Base-by-base conservation (phyloP, 305 asterid genomes). In the Ajuga reptans region DNA sequence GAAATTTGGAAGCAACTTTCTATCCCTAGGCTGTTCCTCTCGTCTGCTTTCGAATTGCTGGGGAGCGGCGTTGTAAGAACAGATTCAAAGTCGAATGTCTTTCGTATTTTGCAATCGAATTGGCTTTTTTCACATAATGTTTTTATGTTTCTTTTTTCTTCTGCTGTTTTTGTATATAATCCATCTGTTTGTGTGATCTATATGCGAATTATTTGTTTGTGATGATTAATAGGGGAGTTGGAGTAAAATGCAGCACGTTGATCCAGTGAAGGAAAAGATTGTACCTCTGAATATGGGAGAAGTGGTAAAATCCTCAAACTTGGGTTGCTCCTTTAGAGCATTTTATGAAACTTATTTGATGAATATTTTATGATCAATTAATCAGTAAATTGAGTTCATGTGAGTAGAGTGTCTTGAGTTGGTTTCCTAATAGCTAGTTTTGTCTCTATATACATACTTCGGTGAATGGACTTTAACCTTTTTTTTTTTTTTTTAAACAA, bases 161-260 rank as follows among this genome's bases (percentile, higher is more conserved):
- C 27, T 39, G 45, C 8, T 39, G 45, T 27, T 6, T 39, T 45
- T 46, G 11, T 14, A 3, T 67, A 4, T 52, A 21, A 12, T 61
- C 17, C 29, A 47, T 41, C 62, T 46, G 5, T 71, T 41, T 50
- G 11, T 37, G 54, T 34, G 33, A 33, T 41, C 21, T 31, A 21
- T 31, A 1, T 16, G 47, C 58, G 16, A 52, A 46, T 18, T 69
- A 3, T 45, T 2, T 45, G 12, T 53, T 12, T 50, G 77, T 54
- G 57, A 12, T 78, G 65, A 27, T n/a, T 47, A 43, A 50, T 51
- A 59, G 80, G 72, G 54, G 55, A 43, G 11, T 73, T 63, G 66
- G 75, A 60, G 75, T 39, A 24, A 76, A 71, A 79, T 82, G 84
- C 82, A 77, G 66, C 82, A 74, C 52, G 69, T 79, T 66, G 84